Conservation (phyloP, 2,329 filamentous ascomycete genomes). For the Ophiostoma sp. region DNA sequence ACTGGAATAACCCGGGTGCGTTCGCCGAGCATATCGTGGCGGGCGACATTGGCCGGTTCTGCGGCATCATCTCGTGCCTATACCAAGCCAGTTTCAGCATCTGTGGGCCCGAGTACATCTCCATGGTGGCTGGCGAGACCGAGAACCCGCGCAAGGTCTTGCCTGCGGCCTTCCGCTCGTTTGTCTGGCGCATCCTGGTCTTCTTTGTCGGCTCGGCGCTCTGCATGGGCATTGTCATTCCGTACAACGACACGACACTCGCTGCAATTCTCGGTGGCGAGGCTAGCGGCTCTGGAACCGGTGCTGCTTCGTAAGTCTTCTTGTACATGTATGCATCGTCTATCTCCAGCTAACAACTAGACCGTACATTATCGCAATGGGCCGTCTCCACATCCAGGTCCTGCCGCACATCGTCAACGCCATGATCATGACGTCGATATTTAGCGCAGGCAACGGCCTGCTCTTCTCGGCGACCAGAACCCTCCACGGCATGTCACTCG, state of each 20-base stretch:
- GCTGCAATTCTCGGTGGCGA: constrained; percentile 47
- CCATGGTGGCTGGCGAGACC: constrained; percentile 47
- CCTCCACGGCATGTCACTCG: constrained; percentile 53
- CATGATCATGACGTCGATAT: constrained; percentile 53
- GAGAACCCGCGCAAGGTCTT: constrained; percentile 54
- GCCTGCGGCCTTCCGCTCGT: constrained; percentile 59
- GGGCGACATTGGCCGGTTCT: constrained; percentile 38
- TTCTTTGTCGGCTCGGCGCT: constrained; percentile 65
- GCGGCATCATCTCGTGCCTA: constrained; percentile 40
- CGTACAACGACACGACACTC: constrained; percentile 53
- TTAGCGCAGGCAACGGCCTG: constrained; percentile 57
- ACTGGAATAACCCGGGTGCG: constrained; percentile 36
- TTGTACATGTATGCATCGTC: neutral
- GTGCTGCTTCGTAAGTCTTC: constrained; percentile 36
- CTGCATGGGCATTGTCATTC: constrained; percentile 56
- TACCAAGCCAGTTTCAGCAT: constrained; percentile 43
- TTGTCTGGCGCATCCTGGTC: constrained; percentile 59
- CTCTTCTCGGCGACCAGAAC: constrained; percentile 57
- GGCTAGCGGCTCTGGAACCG: constrained; percentile 44
- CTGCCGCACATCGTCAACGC: constrained; percentile 59
- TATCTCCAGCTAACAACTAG: neutral
- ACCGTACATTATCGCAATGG: constrained; percentile 51
- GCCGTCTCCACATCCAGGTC: constrained; percentile 47
- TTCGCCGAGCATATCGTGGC: constrained; percentile 38
- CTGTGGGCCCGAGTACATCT: constrained; percentile 56